phyloP scores from a whole-genome alignment of 1,284 basidiomycete genomes.

The Leccinum angustisporum region DNA sequence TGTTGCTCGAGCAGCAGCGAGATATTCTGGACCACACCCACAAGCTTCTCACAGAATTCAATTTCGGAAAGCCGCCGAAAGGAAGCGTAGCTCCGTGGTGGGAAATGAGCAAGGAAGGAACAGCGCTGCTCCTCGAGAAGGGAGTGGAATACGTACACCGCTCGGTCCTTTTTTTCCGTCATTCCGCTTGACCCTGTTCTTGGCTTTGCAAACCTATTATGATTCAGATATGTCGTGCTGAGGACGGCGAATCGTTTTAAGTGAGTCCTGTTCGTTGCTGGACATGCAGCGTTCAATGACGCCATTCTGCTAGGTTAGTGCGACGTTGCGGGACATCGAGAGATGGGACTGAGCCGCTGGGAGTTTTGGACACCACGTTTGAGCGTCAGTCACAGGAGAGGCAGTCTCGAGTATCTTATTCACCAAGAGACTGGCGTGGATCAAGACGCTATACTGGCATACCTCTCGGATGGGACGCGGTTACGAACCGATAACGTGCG shows the following conservation, averaged over 20 bases:
- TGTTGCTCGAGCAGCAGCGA: conserved; percentile 67
- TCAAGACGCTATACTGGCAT: conserved; percentile 67
- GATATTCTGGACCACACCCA: conserved; percentile 73
- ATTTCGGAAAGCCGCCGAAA: conserved; percentile 64
- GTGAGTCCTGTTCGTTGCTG: conserved; percentile 29
- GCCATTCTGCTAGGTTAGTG: conserved; percentile 50
- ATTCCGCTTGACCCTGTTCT: conserved; percentile 2
- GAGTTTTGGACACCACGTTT: conserved; percentile 9
- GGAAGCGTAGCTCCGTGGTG: conserved; percentile 78
- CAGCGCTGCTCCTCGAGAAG: conserved; percentile 67
- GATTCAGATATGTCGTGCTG: conserved; percentile 74
- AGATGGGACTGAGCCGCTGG: conserved; percentile 36
- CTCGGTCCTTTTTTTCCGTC: not conserved
- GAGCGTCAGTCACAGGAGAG: conserved; percentile 42
- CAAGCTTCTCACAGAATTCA: conserved; percentile 67
- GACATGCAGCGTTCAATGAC: conserved; percentile 3
- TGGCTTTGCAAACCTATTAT: conserved; percentile 36
- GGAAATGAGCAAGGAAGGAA: conserved; percentile 73
- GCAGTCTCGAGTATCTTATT: conserved; percentile 63
- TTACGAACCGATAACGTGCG: conserved; percentile 66
- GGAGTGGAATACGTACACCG: conserved; percentile 68
- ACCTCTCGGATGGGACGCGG: conserved; percentile 72
- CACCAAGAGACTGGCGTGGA: conserved; percentile 67
- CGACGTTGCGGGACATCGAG: conserved; percentile 71
- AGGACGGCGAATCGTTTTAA: conserved; percentile 62